These are phyloP conservation scores for Trapa incisa DNA, from an alignment of 345 rosid species.

Conservation along the genomic window DNA sequence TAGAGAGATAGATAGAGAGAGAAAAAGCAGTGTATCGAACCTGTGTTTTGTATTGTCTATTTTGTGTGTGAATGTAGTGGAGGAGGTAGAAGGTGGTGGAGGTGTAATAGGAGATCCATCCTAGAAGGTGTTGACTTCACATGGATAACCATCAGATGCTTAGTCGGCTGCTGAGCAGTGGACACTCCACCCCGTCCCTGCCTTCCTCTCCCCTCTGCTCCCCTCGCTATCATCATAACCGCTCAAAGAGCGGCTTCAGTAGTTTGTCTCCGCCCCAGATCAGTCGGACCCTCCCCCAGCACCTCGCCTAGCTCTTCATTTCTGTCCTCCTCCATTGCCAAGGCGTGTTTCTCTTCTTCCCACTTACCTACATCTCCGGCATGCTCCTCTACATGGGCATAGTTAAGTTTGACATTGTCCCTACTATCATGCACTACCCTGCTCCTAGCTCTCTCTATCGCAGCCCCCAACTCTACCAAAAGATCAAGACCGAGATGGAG, in stretches of 20 bases:
- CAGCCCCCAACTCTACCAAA: slow-evolving; percentile 80
- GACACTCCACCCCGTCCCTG: no score
- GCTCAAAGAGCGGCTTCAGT: slow-evolving; percentile 43
- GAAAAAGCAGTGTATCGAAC: no score
- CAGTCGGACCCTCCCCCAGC: slow-evolving; percentile 53
- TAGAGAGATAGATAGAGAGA: no score
- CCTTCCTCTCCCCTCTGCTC: slow-evolving; percentile 23
- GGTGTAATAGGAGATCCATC: no score
- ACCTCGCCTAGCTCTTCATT: slow-evolving; percentile 68
- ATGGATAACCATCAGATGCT: no score
- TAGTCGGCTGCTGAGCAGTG: no score
- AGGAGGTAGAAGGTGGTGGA: no score
- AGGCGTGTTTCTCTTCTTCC: slow-evolving; percentile 82
- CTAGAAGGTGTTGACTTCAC: no score
- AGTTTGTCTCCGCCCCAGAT: slow-evolving; percentile 45
- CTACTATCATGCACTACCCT: slow-evolving; percentile 43
- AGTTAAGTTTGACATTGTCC: slow-evolving; percentile 44
- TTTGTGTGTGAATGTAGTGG: no score
- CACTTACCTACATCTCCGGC: slow-evolving; percentile 84
- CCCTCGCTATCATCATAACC: slow-evolving; percentile 39
- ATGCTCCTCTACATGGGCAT: slow-evolving; percentile 45
- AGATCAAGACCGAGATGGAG: slow-evolving; percentile 23
- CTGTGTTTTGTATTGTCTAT: no score
- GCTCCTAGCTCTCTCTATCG: slow-evolving; percentile 81
- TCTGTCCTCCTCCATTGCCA: slow-evolving; percentile 88